Evolutionary conservation across 768 basidiomycete species (phyloP).

Genomic region (Tricholoma furcatifolium): DNA sequence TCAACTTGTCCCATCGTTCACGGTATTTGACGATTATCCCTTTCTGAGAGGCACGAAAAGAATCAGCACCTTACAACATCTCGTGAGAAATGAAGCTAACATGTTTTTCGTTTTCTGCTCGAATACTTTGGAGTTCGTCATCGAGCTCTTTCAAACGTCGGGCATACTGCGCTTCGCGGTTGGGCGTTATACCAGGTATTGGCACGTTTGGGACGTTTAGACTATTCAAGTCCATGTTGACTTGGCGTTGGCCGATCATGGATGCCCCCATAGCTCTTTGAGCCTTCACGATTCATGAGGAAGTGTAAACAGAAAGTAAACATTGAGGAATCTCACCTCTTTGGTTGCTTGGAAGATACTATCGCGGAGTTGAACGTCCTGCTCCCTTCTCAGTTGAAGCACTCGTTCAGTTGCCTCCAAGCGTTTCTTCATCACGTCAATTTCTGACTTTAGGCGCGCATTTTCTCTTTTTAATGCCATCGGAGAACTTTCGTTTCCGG

Average conservation of each 20-base stretch:
- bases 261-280: conserved; percentile 79
- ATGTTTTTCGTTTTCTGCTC: conserved; percentile 80
- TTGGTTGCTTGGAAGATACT: conserved; percentile 72
- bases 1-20: conserved; percentile 87
- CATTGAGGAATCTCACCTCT: conserved; percentile 41
- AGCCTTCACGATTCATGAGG: conserved; percentile 44
- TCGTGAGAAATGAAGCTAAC: conserved; percentile 36
- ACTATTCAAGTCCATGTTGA: conserved; percentile 50
- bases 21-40: conserved; percentile 79
- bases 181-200: conserved; percentile 48
- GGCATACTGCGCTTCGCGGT: conserved; percentile 53
- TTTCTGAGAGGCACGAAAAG: conserved; percentile 49
- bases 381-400: conserved; percentile 70
- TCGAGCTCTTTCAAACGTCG: conserved; percentile 78
- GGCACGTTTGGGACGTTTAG: conserved; percentile 54
- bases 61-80: conserved; percentile 8
- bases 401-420: conserved; percentile 61
- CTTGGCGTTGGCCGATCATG: conserved; percentile 47
- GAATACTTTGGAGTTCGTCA: conserved; percentile 64
- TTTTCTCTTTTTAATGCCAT: conserved; percentile 67
- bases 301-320: background rate
- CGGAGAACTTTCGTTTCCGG: conserved; percentile 51
- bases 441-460: conserved; percentile 54
- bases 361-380: conserved; percentile 76
- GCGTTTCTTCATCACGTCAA: conserved; percentile 54